Evolutionary conservation across 331 rosid species (phyloP).

Genomic region (Quercus phellos): DNA sequence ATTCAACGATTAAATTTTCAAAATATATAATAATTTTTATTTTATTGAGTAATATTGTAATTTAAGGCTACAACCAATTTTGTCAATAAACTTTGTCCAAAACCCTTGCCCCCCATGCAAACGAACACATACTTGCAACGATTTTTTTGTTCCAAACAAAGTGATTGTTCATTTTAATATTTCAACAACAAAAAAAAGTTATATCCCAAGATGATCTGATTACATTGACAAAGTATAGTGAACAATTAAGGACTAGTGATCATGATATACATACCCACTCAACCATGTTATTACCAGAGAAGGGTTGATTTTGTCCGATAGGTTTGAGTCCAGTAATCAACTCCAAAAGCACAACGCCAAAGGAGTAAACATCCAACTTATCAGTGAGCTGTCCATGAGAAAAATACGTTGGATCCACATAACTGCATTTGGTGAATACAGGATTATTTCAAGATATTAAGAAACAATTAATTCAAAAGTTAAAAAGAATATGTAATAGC

Average conservation of each 20-base stretch:
- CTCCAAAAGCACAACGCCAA: slow-evolving; percentile 53
- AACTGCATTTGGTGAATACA: too few species aligned
- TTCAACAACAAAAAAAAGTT: background rate
- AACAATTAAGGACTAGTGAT: background rate
- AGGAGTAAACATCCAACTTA: slow-evolving; percentile 48
- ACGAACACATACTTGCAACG: background rate
- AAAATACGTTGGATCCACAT: too few species aligned
- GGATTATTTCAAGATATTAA: too few species aligned
- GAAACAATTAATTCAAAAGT: too few species aligned
- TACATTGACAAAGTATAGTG: background rate
- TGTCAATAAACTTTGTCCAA: rapidly evolving
- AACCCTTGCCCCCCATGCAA: background rate
- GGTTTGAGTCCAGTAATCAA: slow-evolving; percentile 42
- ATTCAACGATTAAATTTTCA: too few species aligned
- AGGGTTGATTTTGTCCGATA: slow-evolving; percentile 19
- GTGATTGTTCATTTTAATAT: background rate
- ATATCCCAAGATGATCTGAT: background rate
- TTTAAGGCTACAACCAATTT: too few species aligned
- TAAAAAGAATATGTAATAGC: too few species aligned
- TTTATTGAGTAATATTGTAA: too few species aligned
- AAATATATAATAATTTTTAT: too few species aligned
- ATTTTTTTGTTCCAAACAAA: background rate
- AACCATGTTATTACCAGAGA: slow-evolving; percentile 33
- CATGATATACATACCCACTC: slow-evolving; percentile 34
- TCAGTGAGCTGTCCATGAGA: background rate